Base-by-base conservation (phyloP, 169 alveolate species). In the Plasmodium inui region DNA sequence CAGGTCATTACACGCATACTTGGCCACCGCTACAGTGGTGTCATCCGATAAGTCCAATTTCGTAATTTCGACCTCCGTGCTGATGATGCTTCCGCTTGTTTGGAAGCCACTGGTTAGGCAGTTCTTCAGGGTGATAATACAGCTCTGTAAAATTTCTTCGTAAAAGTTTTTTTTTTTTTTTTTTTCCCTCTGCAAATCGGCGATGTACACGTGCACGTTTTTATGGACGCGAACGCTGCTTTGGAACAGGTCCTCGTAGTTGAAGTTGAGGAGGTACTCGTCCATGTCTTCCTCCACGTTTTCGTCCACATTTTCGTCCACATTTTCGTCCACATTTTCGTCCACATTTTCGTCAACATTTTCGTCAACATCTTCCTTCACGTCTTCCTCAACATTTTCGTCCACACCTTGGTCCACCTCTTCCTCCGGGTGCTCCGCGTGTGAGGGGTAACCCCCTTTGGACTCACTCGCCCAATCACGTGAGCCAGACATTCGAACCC, bases 1-100 rank as follows among this genome's bases (percentile, higher is more conserved):
- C 76, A 91, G 57, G 55, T 91, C 92, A 70, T 91, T 91, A 44
- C 95, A 91, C n/a, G 95, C 95, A 41, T 91, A 91, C 82, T 91
- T 91, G 26, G 92, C 92, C 17, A 91, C 95, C 26, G 95, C 95
- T 9, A 32, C 57, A 19, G 95, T 82, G 53, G 82, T 44, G 53
- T 44, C 92, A 72, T 91, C 95, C 32, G 81, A 55, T 91, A 91
- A 44, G 82, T 82, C 82, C 39, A 91, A 82, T 55, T 81, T 91
- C 46, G 84, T 91, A 71, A 91, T 82, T 81, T 32, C 78, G 8
- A 91, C 76, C 73, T 91, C 95, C 14, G 95, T 91, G 61, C 76
- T 91, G 30, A 91, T 91, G 57, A 91, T 91, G 83, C 76, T 91
- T 67, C 85, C 95, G 74, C 84, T 91, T 37, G 95, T 82, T 71